Evolutionary conservation across 306 rosid genomes (phyloP).

Genomic region (Rosa multiflora): DNA sequence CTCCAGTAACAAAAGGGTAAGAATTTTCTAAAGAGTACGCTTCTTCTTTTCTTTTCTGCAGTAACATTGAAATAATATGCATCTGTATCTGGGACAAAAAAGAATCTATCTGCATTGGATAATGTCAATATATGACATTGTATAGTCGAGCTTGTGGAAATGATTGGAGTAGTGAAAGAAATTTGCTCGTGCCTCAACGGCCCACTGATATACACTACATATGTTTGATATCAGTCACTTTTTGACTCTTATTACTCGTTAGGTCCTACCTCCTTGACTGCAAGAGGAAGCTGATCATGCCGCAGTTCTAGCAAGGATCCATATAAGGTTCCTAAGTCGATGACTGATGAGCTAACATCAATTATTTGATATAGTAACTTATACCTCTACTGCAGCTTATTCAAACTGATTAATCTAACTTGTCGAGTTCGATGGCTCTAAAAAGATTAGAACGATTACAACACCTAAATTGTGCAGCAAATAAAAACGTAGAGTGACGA

Average conservation of each 20-base stretch:
- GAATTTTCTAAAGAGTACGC: background rate
- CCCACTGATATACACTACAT: background rate
- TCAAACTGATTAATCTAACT: background rate
- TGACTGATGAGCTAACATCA: background rate
- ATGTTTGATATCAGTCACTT: background rate
- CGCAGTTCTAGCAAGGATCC: background rate
- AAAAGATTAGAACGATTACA: background rate
- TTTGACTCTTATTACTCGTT: constrained; percentile 4
- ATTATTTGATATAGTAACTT: background rate
- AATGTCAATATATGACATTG: background rate
- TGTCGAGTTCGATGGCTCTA: background rate
- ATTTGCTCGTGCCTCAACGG: background rate
- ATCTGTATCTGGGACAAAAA: background rate
- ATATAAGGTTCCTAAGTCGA: background rate
- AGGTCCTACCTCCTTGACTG: constrained; percentile 29
- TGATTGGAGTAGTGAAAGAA: constrained; percentile 11
- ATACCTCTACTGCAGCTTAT: background rate
- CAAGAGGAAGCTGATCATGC: constrained; percentile 13
- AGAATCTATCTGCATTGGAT: constrained; percentile 9
- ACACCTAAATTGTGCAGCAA: background rate
- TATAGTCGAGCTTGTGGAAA: background rate
- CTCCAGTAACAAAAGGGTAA: background rate
- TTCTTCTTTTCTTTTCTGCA: background rate
- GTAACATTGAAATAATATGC: background rate
- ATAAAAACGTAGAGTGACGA: background rate